Percentiles rank a stretch among this genome's conserved stretches.
Evolutionary conservation across 139 green algal species (phyloP).

Genomic region (Raphidocelis subcapitata): DNA sequence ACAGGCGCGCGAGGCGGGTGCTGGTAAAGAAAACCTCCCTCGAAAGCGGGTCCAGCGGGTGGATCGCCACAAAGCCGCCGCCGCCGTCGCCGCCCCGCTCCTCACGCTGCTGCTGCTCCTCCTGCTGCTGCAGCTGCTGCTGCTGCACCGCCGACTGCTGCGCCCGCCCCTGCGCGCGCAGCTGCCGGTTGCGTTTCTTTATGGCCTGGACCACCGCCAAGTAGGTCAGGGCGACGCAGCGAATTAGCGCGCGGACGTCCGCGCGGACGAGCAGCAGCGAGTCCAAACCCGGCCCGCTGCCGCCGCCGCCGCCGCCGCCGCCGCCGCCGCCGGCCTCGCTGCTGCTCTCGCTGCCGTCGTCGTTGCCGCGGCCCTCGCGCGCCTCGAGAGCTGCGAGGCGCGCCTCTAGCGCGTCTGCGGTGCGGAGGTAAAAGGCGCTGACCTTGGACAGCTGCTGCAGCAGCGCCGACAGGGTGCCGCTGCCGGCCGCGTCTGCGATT

Average conservation of each 20-base stretch:
- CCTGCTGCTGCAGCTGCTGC: neutral
- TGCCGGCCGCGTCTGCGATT: constrained; percentile 45
- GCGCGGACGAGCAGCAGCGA: constrained; percentile 32
- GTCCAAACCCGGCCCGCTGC: too few species aligned
- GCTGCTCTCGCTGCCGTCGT: neutral
- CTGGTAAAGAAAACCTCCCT: constrained; percentile 79
- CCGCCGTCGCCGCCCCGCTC: too few species aligned
- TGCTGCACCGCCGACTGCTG: neutral
- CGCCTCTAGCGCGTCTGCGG: constrained; percentile 56
- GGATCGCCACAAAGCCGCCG: too few species aligned
- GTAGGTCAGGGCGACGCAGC: constrained; percentile 83
- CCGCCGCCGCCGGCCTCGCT: too few species aligned
- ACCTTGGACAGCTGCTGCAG: constrained; percentile 56
- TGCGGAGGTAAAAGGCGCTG: constrained; percentile 54
- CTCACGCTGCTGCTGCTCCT: constrained; percentile 4
- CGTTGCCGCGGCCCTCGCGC: neutral
- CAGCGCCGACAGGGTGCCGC: constrained; percentile 47
- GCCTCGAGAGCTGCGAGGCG: neutral
- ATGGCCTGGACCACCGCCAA: constrained; percentile 76
- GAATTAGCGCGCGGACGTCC: constrained; percentile 50
- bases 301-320: too few species aligned
- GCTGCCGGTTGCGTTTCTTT: constrained; percentile 86
- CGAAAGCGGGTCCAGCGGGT: constrained; percentile 61
- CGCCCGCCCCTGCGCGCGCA: constrained; percentile 12
- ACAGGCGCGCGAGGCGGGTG: constrained; percentile 62